Base-by-base conservation (phyloP, 2,329 filamentous ascomycete genomes). In the Penicillium sp. region DNA sequence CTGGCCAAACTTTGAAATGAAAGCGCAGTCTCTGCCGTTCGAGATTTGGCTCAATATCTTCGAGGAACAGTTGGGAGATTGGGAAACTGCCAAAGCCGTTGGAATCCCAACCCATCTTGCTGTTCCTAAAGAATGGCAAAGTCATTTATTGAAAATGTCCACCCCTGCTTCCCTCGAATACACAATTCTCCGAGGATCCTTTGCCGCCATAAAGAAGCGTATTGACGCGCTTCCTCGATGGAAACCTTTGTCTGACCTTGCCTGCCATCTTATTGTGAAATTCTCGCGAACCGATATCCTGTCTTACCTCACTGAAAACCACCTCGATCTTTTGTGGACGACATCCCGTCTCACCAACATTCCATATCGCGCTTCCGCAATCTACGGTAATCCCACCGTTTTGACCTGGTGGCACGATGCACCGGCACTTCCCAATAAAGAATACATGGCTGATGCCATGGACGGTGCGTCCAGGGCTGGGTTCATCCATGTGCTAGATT, bases 21-120 rank as follows among this genome's bases (percentile, higher is more conserved):
- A 66, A 12, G 59, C 64, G 1, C 67, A 61, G 26, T 67, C 68
- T 7, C 78, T 97, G 1, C 93, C 93, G 0, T 85, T 89, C 0
- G 93, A 97, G 73, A 82, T 97, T 37, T 96, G 92, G 91, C 88
- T 88, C 29, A 88, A 93, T 54, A 89, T 97, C 46, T 85, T 97
- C 42, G 89, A 76, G 50, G 69, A 95, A 61, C 85, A 88, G 59
- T 85, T 92, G 0, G 86, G 86, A 42, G 93, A 97, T 71, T 97
- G 93, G 93, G 93, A 97, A 74, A 80, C 95, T 20, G 89, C 93
- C 9, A 87, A 87, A 61, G 88, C 89, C 0, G 79, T 97, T 6
- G 87, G 89, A 54, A 84, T 97, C 43, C 93, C 89, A 67, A 91
- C 91, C 1, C 91, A 84, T 53, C 78, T 96, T 6, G 82, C 85